Base-by-base conservation (phyloP, 805 yeast genomes). In the Kodamaea leandrae region DNA sequence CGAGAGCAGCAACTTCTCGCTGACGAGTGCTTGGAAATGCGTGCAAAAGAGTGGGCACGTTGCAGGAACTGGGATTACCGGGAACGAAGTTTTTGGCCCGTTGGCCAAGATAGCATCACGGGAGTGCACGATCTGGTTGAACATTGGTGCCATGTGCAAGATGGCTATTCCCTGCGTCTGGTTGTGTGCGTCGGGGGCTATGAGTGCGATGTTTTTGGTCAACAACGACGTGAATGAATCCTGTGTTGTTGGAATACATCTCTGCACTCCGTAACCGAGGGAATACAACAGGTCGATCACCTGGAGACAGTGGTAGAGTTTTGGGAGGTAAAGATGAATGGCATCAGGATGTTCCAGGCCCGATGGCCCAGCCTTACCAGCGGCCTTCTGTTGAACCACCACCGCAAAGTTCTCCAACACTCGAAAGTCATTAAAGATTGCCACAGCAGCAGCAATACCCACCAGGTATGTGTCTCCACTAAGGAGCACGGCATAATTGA, bases 391-490 rank as follows among this genome's bases (percentile, higher is more conserved):
- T 10, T 27, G 32, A 14, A 27, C 32, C 10, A 13, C 58, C 42
- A 67, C 73, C 20, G 68, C 60, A 50, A 69, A 64, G 36, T 67
- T 63, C 39, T 74, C 71, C 48, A 68, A 67, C 6, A 82, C 58
- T 46, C 72, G 72, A 57, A 78, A 74, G 50, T 81, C 87, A 54
- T 77, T 77, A 52, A 81, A 76, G 10, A 80, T 67, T 1, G 80
- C 62, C 10, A 73, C 67, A 1, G 83, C 66, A 32, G 57, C 63
- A 3, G 79, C 71, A 20, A 83, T 64, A 1, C 82, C 80, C 28
- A 79, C 61, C 5, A 85, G 76, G 51, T 76, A 79, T 25, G 72
- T 68, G 39, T 76, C 77, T 0, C 90, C 89, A 17, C 80, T 74
- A 29, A 81, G 62, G 2, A 80, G 61, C 7, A 81, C 69, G 7